phyloP scores from a whole-genome alignment of 257 asterid genomes.

The Capsicum pubescens region DNA sequence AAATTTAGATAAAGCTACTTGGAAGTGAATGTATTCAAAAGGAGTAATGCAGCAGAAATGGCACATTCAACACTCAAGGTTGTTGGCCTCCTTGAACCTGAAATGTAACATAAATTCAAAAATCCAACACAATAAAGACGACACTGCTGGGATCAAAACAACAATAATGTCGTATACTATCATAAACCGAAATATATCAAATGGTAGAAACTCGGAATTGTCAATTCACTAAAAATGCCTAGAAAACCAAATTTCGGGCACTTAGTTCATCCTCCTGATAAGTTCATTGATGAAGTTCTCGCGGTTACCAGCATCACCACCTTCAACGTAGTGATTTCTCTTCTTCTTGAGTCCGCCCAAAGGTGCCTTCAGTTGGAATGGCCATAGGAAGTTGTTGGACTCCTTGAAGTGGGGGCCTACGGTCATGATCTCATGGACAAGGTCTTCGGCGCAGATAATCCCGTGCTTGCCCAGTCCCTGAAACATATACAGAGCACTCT shows the following conservation, averaged over 20 bases:
- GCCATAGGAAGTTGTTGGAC: conserved; percentile 66
- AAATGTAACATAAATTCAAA: neutral
- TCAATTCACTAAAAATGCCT: neutral
- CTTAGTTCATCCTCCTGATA: conserved; percentile 60
- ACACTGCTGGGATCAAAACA: neutral
- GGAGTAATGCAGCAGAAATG: neutral
- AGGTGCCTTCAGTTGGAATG: conserved; percentile 67
- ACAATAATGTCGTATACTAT: conserved; percentile 21
- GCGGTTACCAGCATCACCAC: conserved; percentile 70
- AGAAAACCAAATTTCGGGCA: conserved; percentile 16
- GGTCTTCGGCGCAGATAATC: conserved; percentile 62
- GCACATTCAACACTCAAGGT: neutral
- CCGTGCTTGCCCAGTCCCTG: conserved; percentile 56
- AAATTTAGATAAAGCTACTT: no score
- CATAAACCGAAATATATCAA: conserved; percentile 8
- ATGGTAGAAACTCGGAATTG: conserved; percentile 17
- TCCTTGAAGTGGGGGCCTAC: conserved; percentile 67
- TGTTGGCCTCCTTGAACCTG: neutral
- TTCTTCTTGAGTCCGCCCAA: conserved; percentile 68
- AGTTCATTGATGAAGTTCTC: conserved; percentile 60
- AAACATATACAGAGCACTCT: neutral
- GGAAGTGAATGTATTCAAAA: neutral
- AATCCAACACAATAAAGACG: neutral
- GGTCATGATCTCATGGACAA: conserved; percentile 58
- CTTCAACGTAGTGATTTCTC: conserved; percentile 69